Base-by-base conservation (phyloP, 352 stramenopile genomes). In the Achlya hypogyna region DNA sequence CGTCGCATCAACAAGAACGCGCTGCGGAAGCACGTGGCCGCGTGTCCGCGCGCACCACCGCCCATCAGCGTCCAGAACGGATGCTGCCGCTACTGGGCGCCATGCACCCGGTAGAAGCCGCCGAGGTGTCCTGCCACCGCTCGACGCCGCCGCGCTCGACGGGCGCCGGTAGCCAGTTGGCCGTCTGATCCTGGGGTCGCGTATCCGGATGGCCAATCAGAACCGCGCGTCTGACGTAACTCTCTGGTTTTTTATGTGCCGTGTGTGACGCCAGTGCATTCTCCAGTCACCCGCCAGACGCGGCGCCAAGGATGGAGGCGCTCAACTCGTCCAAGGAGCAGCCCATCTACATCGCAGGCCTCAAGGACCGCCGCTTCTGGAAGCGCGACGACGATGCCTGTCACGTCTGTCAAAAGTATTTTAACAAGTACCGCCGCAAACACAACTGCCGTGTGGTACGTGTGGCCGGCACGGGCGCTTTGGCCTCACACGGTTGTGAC, bases 181-280 rank as follows among this genome's bases (percentile, higher is more conserved):
- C 38, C 38, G n/a, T 45, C 38, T 45, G 38, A 45, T 45, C 38
- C 38, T 18, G 38, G 14, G 12, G 38, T 10, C 38, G 38, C 38
- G 38, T 45, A 45, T 45, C 38, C 38, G 38, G 38, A 45, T 9
- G 38, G n/a, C 38, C 38, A 45, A 45, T 45, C 38, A 18, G 38
- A 3, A 1, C 2, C 12, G 12, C 2, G 38, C 38, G n/a, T 45
- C 12, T 10, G 12, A 10, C n/a, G 38, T 45, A 45, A 56, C 25
- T 56, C 49, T 12, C 31, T 56, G 25, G 49, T 56, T 56, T n/a
- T 56, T 56, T 56, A 56, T 56, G 49, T 20, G 49, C 49, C 25
- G 2, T 4, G 25, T 56, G 49, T 45, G 38, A 45, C 38, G 49
- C 31, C 49, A 35, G 10, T 35, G 10, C 49, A 35, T 56, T 56